phyloP scores from a whole-genome alignment of 2,329 filamentous ascomycete genomes.

The Ophiostoma pallidulum region DNA sequence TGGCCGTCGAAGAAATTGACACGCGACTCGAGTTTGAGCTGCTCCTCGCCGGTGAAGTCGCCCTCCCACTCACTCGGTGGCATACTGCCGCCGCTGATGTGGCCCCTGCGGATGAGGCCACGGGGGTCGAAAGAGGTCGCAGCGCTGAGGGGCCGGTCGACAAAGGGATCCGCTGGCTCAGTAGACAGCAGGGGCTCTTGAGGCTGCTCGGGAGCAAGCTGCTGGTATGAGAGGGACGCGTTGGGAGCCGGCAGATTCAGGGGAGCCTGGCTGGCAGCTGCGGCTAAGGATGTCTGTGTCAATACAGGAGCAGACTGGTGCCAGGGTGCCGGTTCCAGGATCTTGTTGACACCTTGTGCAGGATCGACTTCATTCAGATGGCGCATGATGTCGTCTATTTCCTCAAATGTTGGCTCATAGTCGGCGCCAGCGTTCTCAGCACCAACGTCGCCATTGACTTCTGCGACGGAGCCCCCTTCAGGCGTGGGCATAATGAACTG shows the following conservation, averaged over 20 bases:
- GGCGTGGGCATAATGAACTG: conserved; percentile 7
- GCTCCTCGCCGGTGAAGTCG: conserved; percentile 71
- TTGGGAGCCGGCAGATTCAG: conserved; percentile 41
- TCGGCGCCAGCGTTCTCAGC: conserved; percentile 20
- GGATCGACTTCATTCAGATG: conserved; percentile 68
- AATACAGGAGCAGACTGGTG: conserved; percentile 32
- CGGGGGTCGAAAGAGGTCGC: conserved; percentile 39
- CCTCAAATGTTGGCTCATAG: conserved; percentile 55
- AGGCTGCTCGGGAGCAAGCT: conserved; percentile 34
- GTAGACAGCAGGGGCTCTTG: conserved; percentile 37
- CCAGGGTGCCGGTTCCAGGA: conserved; percentile 36
- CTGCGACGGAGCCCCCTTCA: conserved; percentile 1
- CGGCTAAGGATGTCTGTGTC: conserved; percentile 28
- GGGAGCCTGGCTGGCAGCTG: conserved; percentile 38
- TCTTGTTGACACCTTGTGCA: conserved; percentile 63
- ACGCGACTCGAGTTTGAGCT: conserved; percentile 70
- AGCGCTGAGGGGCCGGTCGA: conserved; percentile 20
- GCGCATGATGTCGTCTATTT: conserved; percentile 89
- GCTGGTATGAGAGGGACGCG: conserved; percentile 5
- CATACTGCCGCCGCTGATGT: conserved; percentile 51
- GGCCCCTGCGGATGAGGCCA: conserved; percentile 50
- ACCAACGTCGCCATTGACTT: conserved; percentile 6
- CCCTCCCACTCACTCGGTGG: conserved; percentile 89
- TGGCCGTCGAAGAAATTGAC: conserved; percentile 85
- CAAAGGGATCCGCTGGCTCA: conserved; percentile 27